These are phyloP conservation scores for Malus sieversii DNA, from an alignment of 306 rosid species.

Conservation along the genomic window DNA sequence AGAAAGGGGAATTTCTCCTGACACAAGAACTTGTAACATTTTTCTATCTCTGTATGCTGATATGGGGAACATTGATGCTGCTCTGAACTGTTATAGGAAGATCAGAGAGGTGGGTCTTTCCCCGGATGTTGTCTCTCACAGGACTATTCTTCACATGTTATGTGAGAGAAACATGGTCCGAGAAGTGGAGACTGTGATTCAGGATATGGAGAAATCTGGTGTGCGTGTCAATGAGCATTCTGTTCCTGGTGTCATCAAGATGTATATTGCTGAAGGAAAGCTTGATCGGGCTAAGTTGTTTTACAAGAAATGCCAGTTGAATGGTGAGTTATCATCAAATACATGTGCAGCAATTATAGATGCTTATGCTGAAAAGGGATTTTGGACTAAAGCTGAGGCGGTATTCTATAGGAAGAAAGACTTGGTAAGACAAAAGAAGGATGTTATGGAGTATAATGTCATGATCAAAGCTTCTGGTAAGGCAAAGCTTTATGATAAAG, in stretches of 20 bases:
- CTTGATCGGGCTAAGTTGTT: constrained; percentile 44
- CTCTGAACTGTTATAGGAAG: constrained; percentile 50
- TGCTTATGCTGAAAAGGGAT: constrained; percentile 76
- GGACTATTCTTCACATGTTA: constrained; percentile 54
- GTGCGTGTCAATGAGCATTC: constrained; percentile 52
- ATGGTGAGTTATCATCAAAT: constrained; percentile 37
- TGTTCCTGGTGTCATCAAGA: constrained; percentile 56
- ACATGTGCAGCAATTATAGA: constrained; percentile 59
- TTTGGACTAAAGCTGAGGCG: constrained; percentile 69
- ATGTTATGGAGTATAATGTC: constrained; percentile 65
- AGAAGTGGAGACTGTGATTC: constrained; percentile 54
- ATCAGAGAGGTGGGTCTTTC: constrained; percentile 67
- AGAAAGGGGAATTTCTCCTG: constrained; percentile 63
- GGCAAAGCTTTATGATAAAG: constrained; percentile 63
- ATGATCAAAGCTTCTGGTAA: constrained; percentile 88
- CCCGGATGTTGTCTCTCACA: constrained; percentile 66
- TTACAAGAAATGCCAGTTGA: constrained; percentile 39
- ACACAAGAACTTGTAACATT: constrained; percentile 77
- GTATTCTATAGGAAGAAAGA: constrained; percentile 52
- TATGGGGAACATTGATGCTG: constrained; percentile 53
- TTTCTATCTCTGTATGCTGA: constrained; percentile 70
- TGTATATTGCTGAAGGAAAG: constrained; percentile 61
- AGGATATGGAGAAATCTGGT: constrained; percentile 54
- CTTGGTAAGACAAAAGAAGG: constrained; percentile 34
- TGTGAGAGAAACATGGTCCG: constrained; percentile 60